A percentile compares a stretch with the other conserved stretches of the same genome.
Conservation (phyloP, 2,329 filamentous ascomycete genomes). For the Rachicladosporium sp. region DNA sequence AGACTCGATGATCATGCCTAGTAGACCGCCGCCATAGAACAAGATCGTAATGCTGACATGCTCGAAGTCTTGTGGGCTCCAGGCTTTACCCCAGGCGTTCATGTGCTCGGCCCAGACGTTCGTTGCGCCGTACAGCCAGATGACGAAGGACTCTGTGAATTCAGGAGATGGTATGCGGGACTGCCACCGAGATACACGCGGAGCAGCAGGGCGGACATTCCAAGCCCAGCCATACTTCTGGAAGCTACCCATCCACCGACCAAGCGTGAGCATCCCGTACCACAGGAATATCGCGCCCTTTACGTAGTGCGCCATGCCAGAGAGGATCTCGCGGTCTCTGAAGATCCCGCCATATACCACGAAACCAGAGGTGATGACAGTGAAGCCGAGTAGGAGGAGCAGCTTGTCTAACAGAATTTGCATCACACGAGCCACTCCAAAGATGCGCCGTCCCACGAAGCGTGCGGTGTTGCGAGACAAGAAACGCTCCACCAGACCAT, state of each 20-base stretch:
- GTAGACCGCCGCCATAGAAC: slow-evolving; percentile 83
- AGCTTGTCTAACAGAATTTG: slow-evolving; percentile 64
- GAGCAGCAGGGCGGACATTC: slow-evolving; percentile 61
- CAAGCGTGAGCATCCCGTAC: slow-evolving; percentile 76
- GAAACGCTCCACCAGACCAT: slow-evolving; percentile 15
- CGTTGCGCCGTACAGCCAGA: slow-evolving; percentile 76
- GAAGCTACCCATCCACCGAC: slow-evolving; percentile 82
- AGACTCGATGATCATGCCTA: slow-evolving; percentile 27
- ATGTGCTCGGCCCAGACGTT: slow-evolving; percentile 92
- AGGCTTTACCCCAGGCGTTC: slow-evolving; percentile 55
- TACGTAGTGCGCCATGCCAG: slow-evolving; percentile 80
- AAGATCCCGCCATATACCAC: slow-evolving; percentile 74
- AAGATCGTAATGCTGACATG: slow-evolving; percentile 85
- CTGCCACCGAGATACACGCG: slow-evolving; percentile 50
- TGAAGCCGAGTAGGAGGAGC: slow-evolving; percentile 66
- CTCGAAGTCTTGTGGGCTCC: slow-evolving; percentile 71
- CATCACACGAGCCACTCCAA: slow-evolving; percentile 45
- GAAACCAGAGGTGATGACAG: slow-evolving; percentile 58
- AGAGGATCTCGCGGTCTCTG: slow-evolving; percentile 48
- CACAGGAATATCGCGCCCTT: slow-evolving; percentile 93
- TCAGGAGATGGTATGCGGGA: slow-evolving; percentile 59
- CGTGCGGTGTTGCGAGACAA: slow-evolving; percentile 13
- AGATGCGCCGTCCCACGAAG: slow-evolving; percentile 35
- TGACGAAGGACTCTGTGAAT: slow-evolving; percentile 78
- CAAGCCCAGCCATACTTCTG: slow-evolving; percentile 88